phyloP scores from a whole-genome alignment of 2,329 filamentous ascomycete species.

The Alternaria sp. region DNA sequence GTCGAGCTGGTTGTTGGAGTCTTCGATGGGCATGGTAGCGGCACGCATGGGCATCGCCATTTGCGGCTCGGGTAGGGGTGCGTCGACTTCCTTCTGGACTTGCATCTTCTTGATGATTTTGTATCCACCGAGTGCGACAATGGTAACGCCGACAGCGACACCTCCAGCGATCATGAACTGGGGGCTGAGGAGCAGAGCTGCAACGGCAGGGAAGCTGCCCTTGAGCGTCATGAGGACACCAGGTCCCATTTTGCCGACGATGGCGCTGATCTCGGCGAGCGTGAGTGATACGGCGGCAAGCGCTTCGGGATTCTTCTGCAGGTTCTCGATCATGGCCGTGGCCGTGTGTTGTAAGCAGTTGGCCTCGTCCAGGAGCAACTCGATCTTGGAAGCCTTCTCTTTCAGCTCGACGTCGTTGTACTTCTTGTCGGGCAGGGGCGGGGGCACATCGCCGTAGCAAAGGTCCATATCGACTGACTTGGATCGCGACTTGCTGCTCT shows the following conservation, averaged over 20 bases:
- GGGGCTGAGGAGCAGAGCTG: conserved; percentile 83
- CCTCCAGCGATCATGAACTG: conserved; percentile 94
- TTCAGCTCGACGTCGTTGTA: conserved; percentile 65
- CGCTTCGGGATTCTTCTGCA: conserved; percentile 84
- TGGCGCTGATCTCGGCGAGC: conserved; percentile 84
- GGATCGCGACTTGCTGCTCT: conserved; percentile 37
- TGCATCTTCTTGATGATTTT: conserved; percentile 93
- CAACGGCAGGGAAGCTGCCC: conserved; percentile 80
- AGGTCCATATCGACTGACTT: conserved; percentile 80
- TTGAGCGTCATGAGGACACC: conserved; percentile 78
- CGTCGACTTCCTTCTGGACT: conserved; percentile 49
- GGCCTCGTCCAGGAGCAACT: conserved; percentile 81
- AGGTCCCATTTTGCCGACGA: conserved; percentile 84
- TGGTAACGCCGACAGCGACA: conserved; percentile 87
- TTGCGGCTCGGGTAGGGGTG: conserved; percentile 8
- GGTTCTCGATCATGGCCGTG: conserved; percentile 77
- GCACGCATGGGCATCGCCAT: conserved; percentile 21
- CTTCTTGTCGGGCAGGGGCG: conserved; percentile 63
- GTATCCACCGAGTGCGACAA: conserved; percentile 94
- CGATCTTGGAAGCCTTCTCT: conserved; percentile 75
- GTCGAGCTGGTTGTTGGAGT: conserved; percentile 52
- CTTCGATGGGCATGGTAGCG: conserved; percentile 15
- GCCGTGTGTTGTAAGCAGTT: conserved; percentile 88
- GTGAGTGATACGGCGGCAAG: conserved; percentile 93
- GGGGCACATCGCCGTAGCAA: conserved; percentile 83